These are phyloP conservation scores for Fragilaria crotonensis DNA, from an alignment of 108 stramenopile species.

Conservation along the genomic window DNA sequence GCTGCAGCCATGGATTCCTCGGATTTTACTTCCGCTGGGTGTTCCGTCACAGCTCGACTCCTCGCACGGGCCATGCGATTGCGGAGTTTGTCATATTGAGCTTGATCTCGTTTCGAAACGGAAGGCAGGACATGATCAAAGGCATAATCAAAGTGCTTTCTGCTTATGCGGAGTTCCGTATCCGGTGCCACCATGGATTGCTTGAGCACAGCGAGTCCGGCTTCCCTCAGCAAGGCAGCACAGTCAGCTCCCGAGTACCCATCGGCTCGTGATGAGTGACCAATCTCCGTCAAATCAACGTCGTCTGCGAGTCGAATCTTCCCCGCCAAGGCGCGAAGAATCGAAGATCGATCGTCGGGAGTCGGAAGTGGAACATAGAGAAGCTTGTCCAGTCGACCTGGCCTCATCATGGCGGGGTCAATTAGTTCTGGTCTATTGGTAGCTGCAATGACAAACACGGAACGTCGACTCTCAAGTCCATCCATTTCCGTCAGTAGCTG, in stretches of 20 bases:
- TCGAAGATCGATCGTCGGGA: conserved; percentile 72
- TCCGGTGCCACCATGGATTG: conserved; percentile 33
- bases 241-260: conserved; percentile 90
- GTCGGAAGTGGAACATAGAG: conserved; percentile 91
- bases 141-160: conserved; percentile 71
- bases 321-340: conserved; percentile 65
- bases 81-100: conserved; percentile 68
- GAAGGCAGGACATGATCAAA: conserved; percentile 83
- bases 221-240: conserved; percentile 81
- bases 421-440: conserved; percentile 94
- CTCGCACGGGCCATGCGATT: conserved; percentile 79
- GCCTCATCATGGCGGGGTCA: conserved; percentile 93
- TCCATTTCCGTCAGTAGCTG: conserved; percentile 99
- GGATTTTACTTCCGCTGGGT: too few relatives aligned
- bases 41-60: conserved; percentile 50
- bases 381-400: conserved; percentile 92
- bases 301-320: conserved; percentile 52
- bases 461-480: conserved; percentile 89
- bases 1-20: too few relatives aligned
- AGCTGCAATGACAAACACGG: conserved; percentile 93
- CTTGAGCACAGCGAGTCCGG: conserved; percentile 80
- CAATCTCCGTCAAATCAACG: conserved; percentile 66
- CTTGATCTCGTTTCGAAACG: conserved; percentile 78
- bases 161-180: conserved; percentile 38
- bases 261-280: conserved; percentile 53